Evolutionary conservation across 176 grass and related monocot genomes (phyloP), one percentile per base, ranked within the genome.

Genomic region (Musa acuminata): DNA sequence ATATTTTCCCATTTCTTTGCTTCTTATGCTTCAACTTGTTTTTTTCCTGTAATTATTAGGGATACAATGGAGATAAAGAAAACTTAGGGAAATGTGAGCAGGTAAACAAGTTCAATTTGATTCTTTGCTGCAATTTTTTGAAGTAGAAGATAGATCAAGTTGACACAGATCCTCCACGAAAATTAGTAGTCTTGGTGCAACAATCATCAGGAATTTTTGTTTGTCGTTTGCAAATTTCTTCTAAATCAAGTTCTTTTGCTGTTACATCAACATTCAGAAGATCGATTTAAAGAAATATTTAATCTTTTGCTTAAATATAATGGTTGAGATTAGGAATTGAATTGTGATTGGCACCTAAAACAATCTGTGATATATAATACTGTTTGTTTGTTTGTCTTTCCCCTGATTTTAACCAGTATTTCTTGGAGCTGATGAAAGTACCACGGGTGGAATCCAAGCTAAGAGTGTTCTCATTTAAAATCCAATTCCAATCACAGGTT

Each of bases 51-150:
- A 51, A 68, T 81, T 83, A 79, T 55, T 83, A 98, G 95, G 90
- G 88, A 79, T 98, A 93, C 79, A 93, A 91, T 84, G 95, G 95
- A 89, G 90, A 91, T 58, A 93, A 80, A 76, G 88, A 89, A 93
- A 81, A 78, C 65, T 85, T 98, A 80, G 90, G 90, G 80, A 88
- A 93, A 87, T 98, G 95, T 65, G 90, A 98, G 74, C 74, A 88
- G 90, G 95, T 98, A 65, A 78, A 20, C 72, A 75, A 21, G 17
- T 70, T 76, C 72, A 8, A 0, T 14, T 48, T 43, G 29, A 14
- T 43, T 6, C 17, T 69, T 9, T 48, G 24, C 3, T 69, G 29
- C 9, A 69, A 69, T 10, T 70, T 49, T 29, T 35, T 67, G 8
- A 6, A 11, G 13, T 29, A 13, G 25, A 67, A 67, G 24, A 35